Evolutionary conservation across 768 basidiomycete species (phyloP).

Genomic region (Neoboletus brunneissimus): DNA sequence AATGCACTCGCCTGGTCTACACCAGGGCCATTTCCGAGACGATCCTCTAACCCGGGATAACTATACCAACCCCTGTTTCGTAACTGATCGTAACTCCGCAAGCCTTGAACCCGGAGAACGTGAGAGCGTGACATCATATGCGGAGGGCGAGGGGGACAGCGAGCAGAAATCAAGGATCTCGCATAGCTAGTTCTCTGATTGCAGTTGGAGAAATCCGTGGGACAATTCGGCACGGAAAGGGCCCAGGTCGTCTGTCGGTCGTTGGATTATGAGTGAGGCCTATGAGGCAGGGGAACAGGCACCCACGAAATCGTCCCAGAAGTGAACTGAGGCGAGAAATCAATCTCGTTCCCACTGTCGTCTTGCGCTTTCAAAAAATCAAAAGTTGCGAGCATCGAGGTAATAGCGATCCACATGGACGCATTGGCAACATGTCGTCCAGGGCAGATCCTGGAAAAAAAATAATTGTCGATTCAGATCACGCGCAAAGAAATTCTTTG

Average conservation of each 20-base stretch:
- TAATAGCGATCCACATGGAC: constrained; percentile 28
- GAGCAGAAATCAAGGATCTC: constrained; percentile 2
- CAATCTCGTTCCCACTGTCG: constrained; percentile 22
- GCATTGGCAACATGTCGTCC: constrained; percentile 22
- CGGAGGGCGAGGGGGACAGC: not conserved
- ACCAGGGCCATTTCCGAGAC: not conserved
- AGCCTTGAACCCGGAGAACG: not conserved
- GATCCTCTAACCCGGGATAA: not conserved
- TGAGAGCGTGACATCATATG: not conserved
- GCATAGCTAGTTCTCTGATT: constrained; percentile 12
- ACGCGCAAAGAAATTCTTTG: not conserved
- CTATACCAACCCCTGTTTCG: not conserved
- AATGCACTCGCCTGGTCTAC: constrained; percentile 10
- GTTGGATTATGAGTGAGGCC: not conserved
- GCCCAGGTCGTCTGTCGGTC: constrained; percentile 19
- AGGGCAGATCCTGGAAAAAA: constrained; percentile 25
- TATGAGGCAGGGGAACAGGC: not conserved
- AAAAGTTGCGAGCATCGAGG: constrained; percentile 23
- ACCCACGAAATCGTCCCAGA: constrained; percentile 20
- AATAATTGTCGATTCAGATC: not conserved
- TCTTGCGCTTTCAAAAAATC: constrained; percentile 23
- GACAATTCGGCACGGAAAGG: constrained; percentile 22
- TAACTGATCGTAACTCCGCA: not conserved
- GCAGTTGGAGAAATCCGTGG: constrained; percentile 12
- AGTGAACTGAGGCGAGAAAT: constrained; percentile 24